Percentiles rank a stretch among this genome's conserved stretches.
Evolutionary conservation across 139 green algal genomes (phyloP).

Genomic region (Gonium pectorale): DNA sequence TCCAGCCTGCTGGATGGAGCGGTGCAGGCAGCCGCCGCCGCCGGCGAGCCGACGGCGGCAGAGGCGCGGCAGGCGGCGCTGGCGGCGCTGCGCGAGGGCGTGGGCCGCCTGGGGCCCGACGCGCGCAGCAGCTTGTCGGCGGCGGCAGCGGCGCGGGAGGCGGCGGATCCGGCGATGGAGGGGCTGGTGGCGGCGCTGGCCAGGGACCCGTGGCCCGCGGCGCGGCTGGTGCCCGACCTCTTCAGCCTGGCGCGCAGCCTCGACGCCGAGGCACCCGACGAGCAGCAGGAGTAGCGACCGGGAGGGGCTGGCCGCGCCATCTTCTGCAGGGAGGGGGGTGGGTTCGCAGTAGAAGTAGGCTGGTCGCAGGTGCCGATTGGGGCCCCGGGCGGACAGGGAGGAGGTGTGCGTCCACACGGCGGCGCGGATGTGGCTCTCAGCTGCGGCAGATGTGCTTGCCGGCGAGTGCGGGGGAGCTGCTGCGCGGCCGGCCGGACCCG

Average conservation of each 20-base stretch:
- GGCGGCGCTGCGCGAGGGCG: not conserved
- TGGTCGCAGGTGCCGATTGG: too few relatives aligned
- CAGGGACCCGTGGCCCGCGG: not conserved
- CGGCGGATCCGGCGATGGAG: not conserved
- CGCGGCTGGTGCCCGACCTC: not conserved
- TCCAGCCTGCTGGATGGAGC: not conserved
- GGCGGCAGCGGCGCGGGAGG: not conserved
- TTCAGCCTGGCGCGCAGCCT: conserved; percentile 19
- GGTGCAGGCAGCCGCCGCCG: not conserved
- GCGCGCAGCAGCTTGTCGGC: not conserved
- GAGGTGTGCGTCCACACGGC: too few relatives aligned
- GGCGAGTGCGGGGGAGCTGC: too few relatives aligned
- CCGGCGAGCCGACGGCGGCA: not conserved
- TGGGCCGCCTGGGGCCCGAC: not conserved
- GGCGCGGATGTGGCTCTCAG: too few relatives aligned
- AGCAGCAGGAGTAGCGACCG: not conserved
- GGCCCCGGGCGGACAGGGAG: too few relatives aligned
- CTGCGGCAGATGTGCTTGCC: too few relatives aligned
- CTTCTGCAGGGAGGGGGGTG: too few relatives aligned
- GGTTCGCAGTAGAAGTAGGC: too few relatives aligned
- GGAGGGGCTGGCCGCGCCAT: too few relatives aligned
- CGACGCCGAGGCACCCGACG: too few relatives aligned
- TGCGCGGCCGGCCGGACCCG: too few relatives aligned
- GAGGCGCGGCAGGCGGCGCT: not conserved
- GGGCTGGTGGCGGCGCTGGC: not conserved